phyloP scores from a whole-genome alignment of 179 eudicot genomes.

The Sideroxylon spinosum region DNA sequence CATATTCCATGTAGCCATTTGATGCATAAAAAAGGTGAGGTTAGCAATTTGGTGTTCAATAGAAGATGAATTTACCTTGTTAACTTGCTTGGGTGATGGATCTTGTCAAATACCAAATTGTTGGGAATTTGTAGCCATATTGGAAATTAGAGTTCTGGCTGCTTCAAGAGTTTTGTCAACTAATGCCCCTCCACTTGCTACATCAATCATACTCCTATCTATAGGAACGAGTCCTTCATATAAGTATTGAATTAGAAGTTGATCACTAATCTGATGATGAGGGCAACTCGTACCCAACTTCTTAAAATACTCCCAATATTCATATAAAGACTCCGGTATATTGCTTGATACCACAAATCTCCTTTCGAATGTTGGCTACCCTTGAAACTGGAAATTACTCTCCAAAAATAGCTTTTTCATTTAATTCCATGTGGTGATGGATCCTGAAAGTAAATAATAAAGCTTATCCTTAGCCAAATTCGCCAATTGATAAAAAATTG shows the following conservation, averaged over 20 bases:
- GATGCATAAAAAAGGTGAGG: slow-evolving; percentile 4
- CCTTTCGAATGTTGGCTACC: neutral
- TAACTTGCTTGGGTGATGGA: neutral
- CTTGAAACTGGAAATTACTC: slow-evolving; percentile 1
- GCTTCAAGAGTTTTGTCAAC: neutral
- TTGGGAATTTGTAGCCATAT: slow-evolving; percentile 6
- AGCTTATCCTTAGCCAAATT: slow-evolving; percentile 15
- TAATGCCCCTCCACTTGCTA: neutral
- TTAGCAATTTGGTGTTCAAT: neutral
- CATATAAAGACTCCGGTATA: neutral
- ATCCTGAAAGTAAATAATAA: neutral
- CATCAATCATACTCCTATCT: neutral
- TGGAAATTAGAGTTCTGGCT: neutral
- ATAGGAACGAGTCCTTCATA: neutral
- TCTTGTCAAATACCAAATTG: neutral
- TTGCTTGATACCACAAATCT: neutral
- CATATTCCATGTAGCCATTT: neutral
- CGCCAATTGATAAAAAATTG: too few relatives aligned
- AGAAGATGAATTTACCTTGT: neutral
- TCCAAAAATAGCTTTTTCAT: neutral
- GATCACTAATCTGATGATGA: slow-evolving; percentile 10
- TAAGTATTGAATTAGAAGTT: neutral
- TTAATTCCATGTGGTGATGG: neutral
- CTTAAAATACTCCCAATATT: slow-evolving; percentile 8
- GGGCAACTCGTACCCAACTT: slow-evolving; percentile 3